A percentile compares a stretch with the other conserved stretches of the same genome.
phyloP scores from a whole-genome alignment of 2,329 filamentous ascomycete species.

The Elsinoe ampelina region DNA sequence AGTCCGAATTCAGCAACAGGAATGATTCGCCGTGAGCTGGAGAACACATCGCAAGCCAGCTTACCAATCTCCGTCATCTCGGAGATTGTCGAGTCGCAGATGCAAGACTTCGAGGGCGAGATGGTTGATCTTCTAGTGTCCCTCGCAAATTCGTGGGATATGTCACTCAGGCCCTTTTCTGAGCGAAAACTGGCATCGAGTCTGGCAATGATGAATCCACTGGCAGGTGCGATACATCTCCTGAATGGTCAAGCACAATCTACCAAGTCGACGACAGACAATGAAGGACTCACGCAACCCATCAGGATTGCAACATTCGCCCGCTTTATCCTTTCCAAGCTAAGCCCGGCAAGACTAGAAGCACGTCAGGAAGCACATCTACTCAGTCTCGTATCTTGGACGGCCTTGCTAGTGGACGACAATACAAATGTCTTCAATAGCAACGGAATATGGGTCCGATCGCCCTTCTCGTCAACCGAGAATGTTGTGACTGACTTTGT shows the following conservation, averaged over 20 bases:
- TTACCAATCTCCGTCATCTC: constrained; percentile 20
- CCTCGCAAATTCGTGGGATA: constrained; percentile 49
- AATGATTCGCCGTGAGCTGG: background rate
- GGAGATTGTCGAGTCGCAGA: constrained; percentile 32
- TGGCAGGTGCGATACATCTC: constrained; percentile 63
- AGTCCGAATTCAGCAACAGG: background rate
- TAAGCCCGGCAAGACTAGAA: background rate
- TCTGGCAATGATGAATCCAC: constrained; percentile 61
- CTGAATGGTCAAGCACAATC: constrained; percentile 27
- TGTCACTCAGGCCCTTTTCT: constrained; percentile 50
- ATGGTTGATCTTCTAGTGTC: background rate
- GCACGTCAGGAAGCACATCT: constrained; percentile 26
- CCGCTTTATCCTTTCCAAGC: constrained; percentile 45
- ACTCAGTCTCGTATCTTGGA: constrained; percentile 45
- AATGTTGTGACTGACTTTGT: constrained; percentile 46
- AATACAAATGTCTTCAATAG: constrained; percentile 48
- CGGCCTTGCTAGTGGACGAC: constrained; percentile 49
- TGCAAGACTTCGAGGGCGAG: background rate
- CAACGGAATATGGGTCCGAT: constrained; percentile 42
- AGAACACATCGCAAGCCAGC: background rate
- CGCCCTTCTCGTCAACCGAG: constrained; percentile 35
- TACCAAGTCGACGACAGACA: background rate
- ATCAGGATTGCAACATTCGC: constrained; percentile 68
- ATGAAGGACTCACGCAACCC: constrained; percentile 57
- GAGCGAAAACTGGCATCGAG: constrained; percentile 48